Evolutionary conservation across 2,329 filamentous ascomycete genomes (phyloP).

Genomic region (Tothia fuscella): DNA sequence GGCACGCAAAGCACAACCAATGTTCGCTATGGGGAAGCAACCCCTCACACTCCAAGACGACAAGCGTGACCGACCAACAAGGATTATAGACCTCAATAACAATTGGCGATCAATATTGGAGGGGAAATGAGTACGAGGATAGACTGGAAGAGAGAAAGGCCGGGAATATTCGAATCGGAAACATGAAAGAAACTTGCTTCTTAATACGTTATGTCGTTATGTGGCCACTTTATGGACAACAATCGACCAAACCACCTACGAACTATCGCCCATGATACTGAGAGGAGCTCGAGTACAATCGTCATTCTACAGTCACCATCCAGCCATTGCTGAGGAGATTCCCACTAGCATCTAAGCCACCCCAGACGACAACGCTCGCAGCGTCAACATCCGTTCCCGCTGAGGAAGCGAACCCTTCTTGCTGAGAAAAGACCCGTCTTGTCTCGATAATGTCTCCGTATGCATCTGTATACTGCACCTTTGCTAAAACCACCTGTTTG

Average conservation of each 20-base stretch:
- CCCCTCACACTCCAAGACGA: too few relatives aligned
- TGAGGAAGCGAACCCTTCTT: constrained; percentile 21
- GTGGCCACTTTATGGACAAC: too few relatives aligned
- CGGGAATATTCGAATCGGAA: too few relatives aligned
- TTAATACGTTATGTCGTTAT: too few relatives aligned
- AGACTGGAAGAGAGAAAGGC: too few relatives aligned
- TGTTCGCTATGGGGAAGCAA: too few relatives aligned
- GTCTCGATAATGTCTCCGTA: constrained; percentile 19
- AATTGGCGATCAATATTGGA: too few relatives aligned
- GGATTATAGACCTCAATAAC: too few relatives aligned
- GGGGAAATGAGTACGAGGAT: too few relatives aligned
- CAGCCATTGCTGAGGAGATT: constrained; percentile 29
- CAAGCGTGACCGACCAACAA: too few relatives aligned
- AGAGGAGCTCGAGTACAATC: neutral
- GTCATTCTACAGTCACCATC: constrained; percentile 28
- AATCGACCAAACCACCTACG: neutral
- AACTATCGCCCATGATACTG: neutral
- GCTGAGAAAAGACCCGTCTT: constrained; percentile 23
- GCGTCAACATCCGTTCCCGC: constrained; percentile 34
- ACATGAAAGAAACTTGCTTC: too few relatives aligned
- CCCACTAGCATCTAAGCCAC: constrained; percentile 35
- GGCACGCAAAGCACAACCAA: too few relatives aligned
- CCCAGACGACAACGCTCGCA: constrained; percentile 40
- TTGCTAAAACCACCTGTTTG: constrained; percentile 27
- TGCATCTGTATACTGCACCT: constrained; percentile 14